Percentiles rank a stretch among this genome's conserved stretches.
These are phyloP conservation scores for Grosmannia huntii DNA, from an alignment of 2,329 filamentous ascomycete genomes.

Conservation along the genomic window DNA sequence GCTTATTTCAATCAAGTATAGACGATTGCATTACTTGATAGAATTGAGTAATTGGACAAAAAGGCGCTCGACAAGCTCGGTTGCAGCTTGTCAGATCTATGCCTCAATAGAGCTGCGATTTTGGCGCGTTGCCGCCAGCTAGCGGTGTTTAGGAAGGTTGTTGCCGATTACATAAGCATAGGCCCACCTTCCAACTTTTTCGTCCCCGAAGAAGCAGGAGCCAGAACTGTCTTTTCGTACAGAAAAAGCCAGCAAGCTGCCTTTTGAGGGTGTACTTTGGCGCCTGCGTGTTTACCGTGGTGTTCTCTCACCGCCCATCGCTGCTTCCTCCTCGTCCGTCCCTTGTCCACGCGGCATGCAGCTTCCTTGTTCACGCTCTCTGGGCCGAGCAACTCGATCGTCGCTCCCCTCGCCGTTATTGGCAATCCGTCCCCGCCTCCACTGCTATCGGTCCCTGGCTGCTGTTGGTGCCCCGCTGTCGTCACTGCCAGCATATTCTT, in stretches of 20 bases:
- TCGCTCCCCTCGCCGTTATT: constrained; percentile 5
- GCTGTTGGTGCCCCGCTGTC: constrained; percentile 9
- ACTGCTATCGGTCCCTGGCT: constrained; percentile 3
- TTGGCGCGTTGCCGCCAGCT: not conserved
- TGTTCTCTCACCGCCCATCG: not conserved
- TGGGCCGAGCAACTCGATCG: constrained; percentile 6
- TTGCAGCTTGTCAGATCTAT: not conserved
- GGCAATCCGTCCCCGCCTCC: constrained; percentile 6
- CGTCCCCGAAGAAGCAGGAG: not conserved
- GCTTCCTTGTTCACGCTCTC: constrained; percentile 3
- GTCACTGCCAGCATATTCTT: constrained; percentile 6
- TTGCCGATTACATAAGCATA: not conserved
- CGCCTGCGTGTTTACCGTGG: not conserved
- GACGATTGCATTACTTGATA: too few relatives aligned
- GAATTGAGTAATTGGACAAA: too few relatives aligned
- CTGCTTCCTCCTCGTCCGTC: not conserved
- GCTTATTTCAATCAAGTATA: too few relatives aligned
- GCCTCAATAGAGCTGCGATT: not conserved
- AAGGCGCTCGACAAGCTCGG: too few relatives aligned
- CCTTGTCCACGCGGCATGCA: constrained; percentile 5
- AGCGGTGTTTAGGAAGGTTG: not conserved
- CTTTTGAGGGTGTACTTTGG: not conserved
- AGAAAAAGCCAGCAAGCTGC: not conserved
- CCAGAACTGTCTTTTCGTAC: not conserved
- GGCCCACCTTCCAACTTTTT: not conserved